phyloP scores from a whole-genome alignment of 352 stramenopile species.

The Globisporangium apiculatum region DNA sequence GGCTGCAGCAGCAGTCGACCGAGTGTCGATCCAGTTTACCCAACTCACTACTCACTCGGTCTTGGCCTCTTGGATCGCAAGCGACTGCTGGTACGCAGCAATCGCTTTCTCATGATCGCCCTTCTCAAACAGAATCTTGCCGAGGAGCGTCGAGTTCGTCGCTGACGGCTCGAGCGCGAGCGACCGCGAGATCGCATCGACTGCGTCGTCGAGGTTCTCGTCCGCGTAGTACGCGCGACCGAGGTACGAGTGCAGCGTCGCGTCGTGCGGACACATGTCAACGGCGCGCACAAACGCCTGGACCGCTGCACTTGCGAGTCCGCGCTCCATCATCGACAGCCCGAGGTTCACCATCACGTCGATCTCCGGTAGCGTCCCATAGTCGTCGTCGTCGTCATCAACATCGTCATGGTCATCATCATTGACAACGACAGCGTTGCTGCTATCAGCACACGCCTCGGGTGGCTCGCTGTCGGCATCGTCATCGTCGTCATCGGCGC shows the following conservation, averaged over 20 bases:
- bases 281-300: constrained; percentile 79
- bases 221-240: constrained; percentile 80
- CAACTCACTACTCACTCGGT: background rate
- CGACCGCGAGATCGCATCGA: constrained; percentile 52
- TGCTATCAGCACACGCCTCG: constrained; percentile 21
- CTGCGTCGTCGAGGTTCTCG: constrained; percentile 74
- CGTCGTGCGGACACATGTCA: constrained; percentile 71
- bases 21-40: too few species aligned
- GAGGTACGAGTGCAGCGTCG: constrained; percentile 70
- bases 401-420: constrained; percentile 28
- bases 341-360: constrained; percentile 78
- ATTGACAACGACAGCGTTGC: too few species aligned
- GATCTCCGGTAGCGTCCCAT: constrained; percentile 65
- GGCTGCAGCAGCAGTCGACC: too few species aligned
- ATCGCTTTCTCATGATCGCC: constrained; percentile 84
- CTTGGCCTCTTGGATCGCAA: constrained; percentile 45
- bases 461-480: constrained; percentile 41
- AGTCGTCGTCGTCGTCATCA: constrained; percentile 56
- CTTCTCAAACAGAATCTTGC: constrained; percentile 86
- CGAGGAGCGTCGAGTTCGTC: constrained; percentile 76
- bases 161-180: constrained; percentile 70
- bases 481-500: constrained; percentile 35
- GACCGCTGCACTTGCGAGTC: constrained; percentile 62
- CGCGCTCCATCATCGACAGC: constrained; percentile 79
- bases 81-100: constrained; percentile 75